Evolutionary conservation across 2,329 filamentous ascomycete species (phyloP), one percentile per base, ranked within the genome.

Genomic region (Davidsoniella virescens): DNA sequence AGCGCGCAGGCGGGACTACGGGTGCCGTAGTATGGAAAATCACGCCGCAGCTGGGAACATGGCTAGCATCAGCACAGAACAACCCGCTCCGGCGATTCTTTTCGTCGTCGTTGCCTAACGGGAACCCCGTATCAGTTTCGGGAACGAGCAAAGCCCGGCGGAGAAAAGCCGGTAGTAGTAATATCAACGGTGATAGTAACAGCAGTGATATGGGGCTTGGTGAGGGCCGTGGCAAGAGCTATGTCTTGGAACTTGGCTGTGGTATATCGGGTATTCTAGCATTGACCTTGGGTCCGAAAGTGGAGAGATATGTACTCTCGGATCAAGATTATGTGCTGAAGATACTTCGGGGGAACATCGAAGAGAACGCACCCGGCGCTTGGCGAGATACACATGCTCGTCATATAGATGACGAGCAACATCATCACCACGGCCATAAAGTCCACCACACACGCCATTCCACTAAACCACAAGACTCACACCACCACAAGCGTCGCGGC

Each of bases 321-420:
- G 92, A 98, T 62, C 90, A 95, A 64, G 66, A 77, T 42, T 96
- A 96, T 63, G 84, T 94, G 2, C 72, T 84, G 53, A 82, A 78
- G 54, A 66, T 90, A 0, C 67, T 94, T n/a, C 75, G 76, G 54
- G 75, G 78, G 56, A 98, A 96, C 61, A 65, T 96, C 3, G 65
- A 71, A 1, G 74, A 77, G 41, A 90, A 88, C 56, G 54, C 58
- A 5, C 49, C 55, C 37, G 44, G 52, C 9, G 39, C 54, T 29
- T 16, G 52, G 26, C 8, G 46, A 1, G 39, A 45, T 12, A 54
- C 18, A 44, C 42, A 3, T 52, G 47, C 18, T 49, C 18, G 6
- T 44, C 14, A 36, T 44, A 9, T n/a, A 43, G 12, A 16, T 44
- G 18, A 25, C 37, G 10, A 16, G n/a, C 12, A 39, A 40, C 23